Base-by-base conservation (phyloP, 257 asterid genomes). In the Asclepias syriaca region DNA sequence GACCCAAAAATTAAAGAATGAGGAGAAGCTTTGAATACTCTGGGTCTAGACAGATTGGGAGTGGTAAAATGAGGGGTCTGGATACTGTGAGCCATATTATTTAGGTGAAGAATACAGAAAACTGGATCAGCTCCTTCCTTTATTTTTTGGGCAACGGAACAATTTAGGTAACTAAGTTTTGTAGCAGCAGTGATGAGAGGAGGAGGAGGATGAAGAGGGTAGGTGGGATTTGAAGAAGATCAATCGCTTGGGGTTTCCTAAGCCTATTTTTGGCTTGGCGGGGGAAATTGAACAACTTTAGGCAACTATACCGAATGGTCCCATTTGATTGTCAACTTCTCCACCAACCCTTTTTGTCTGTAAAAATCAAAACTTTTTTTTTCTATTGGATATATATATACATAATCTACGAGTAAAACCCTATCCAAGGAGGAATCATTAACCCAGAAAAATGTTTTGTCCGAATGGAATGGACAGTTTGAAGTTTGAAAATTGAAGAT, bases 1-100 rank as follows among this genome's bases (percentile, higher is more conserved):
- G 94, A 73, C 58, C 88, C 86, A 63, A 88, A 77, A n/a, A 82
- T 73, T 71, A 88, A 21, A 10, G 97, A 86, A 65, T 73, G 70
- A 37, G 95, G 77, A 32, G 93, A 77, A 50, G 87, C 66, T 53
- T 81, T 64, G 43, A 69, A 39, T 86, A 74, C 71, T 79, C 79
- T 65, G 74, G 79, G 68, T 68, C 76, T 43, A 68, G 86, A 66
- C 58, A 53, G 65, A 81, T 71, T 65, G 4, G 78, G 75, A 34
- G 67, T 68, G 65, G 70, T 71, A 77, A 90, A 78, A 75, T 78
- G 83, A 75, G 87, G 93, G 53, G 86, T 58, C 78, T 74, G 75
- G 65, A 87, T 67, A 29, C 81, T 82, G 69, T 81, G 83, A 48
- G 88, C 80, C 90, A 92, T 79, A 92, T 79, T 79, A 57, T 64